These are phyloP conservation scores for Podila minutissima DNA, from an alignment of 192 early-diverging fungal genomes.

Conservation along the genomic window DNA sequence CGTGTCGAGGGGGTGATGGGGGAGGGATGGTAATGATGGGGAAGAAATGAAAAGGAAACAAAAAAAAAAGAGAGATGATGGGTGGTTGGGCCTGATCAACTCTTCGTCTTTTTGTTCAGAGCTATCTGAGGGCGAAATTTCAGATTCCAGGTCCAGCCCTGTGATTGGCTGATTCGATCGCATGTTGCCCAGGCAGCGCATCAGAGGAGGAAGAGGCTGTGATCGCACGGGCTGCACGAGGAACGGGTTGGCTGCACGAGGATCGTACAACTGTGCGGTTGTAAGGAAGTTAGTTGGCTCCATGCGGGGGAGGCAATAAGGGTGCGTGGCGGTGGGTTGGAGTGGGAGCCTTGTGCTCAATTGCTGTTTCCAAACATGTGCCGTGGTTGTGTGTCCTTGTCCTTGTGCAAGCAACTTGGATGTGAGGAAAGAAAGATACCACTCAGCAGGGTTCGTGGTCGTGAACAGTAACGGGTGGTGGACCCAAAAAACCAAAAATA, in stretches of 20 bases:
- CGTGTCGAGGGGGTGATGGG: not conserved
- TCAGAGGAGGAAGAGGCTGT: not conserved
- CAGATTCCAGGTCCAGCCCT: constrained; percentile 7
- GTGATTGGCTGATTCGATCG: constrained; percentile 50
- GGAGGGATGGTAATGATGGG: not conserved
- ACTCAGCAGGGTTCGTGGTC: too few species aligned
- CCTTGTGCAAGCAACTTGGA: too few species aligned
- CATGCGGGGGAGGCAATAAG: too few species aligned
- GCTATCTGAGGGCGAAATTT: not conserved
- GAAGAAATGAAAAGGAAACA: constrained; percentile 2
- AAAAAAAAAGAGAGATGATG: constrained; percentile 16
- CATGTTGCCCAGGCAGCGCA: constrained; percentile 3
- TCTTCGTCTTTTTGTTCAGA: constrained; percentile 1
- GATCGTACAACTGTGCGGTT: too few species aligned
- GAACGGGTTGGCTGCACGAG: too few species aligned
- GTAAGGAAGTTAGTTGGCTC: too few species aligned
- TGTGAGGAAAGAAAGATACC: too few species aligned
- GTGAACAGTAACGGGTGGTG: too few species aligned
- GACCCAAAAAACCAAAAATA: not conserved
- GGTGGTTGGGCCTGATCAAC: not conserved
- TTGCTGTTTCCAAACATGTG: too few species aligned
- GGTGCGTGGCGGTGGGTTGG: too few species aligned
- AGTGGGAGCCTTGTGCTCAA: too few species aligned
- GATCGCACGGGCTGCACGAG: not conserved
- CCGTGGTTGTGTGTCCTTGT: too few species aligned